A percentile compares a stretch with the other conserved stretches of the same genome.
Evolutionary conservation across 371 early-diverging fungal species (phyloP).

Genomic region (Mortierella sp.): DNA sequence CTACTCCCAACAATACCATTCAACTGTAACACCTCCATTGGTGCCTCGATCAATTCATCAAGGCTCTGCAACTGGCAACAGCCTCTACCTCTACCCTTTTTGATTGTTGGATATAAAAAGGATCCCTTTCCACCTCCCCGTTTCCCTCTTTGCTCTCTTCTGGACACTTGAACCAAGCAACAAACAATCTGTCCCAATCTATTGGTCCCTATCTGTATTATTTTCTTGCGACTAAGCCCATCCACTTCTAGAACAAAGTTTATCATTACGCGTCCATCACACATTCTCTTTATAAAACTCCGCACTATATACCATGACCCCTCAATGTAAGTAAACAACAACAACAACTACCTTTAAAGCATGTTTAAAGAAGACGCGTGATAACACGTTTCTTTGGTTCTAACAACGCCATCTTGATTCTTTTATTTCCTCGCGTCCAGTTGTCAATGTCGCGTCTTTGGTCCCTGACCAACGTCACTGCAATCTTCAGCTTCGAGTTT

Average conservation of each 20-base stretch:
- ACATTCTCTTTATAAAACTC: not conserved
- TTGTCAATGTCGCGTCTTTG: slow-evolving; percentile 51
- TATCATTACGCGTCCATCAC: not conserved
- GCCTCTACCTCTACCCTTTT: too few relatives aligned
- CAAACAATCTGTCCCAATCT: too few relatives aligned
- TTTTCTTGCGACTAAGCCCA: slow-evolving; percentile 13
- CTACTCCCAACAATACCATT: not conserved
- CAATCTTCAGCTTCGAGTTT: slow-evolving; percentile 46
- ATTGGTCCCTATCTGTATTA: not conserved
- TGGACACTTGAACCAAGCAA: too few relatives aligned
- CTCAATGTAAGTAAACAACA: slow-evolving; percentile 15
- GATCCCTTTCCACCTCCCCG: not conserved
- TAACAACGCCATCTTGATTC: not conserved
- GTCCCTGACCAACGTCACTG: slow-evolving; percentile 49
- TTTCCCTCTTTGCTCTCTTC: not conserved
- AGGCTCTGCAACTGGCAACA: too few relatives aligned
- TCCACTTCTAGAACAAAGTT: not conserved
- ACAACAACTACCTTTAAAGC: too few relatives aligned
- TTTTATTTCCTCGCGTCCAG: slow-evolving; percentile 5
- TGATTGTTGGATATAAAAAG: not conserved
- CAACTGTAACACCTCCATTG: not conserved
- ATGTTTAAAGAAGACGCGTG: not conserved
- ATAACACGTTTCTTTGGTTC: not conserved
- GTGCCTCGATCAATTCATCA: not conserved
- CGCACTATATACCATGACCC: slow-evolving; percentile 9